Conservation (phyloP, 805 yeast genomes). For the Schwanniomyces occidentalis region DNA sequence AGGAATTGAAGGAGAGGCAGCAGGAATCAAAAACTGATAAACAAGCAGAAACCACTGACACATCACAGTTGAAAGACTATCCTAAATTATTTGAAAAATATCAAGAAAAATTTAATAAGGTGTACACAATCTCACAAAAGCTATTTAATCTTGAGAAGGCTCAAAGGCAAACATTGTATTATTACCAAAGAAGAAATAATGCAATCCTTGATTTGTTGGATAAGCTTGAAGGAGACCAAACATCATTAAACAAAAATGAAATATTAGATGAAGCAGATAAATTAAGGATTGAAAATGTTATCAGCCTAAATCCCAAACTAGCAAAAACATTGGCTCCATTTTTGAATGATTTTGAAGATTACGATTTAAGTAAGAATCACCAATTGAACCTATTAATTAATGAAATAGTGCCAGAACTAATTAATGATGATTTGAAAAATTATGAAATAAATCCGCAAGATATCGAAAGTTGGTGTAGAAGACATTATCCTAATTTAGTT, state of each 20-base stretch:
- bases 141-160: conserved; percentile 33
- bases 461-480: conserved; percentile 37
- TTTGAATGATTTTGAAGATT: conserved; percentile 9
- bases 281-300: conserved; percentile 22
- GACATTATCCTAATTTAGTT: conserved; percentile 36
- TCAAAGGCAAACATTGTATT: conserved; percentile 34
- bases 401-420: conserved; percentile 39
- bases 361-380: conserved; percentile 17
- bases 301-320: conserved; percentile 23
- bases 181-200: conserved; percentile 36
- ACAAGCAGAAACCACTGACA: neutral
- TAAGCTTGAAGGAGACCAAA: neutral
- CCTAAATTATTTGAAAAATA: conserved; percentile 26
- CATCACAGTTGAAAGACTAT: conserved; percentile 22
- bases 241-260: neutral
- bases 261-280: conserved; percentile 9
- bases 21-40: too few relatives aligned
- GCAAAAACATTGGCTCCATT: conserved; percentile 16
- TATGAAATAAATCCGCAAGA: conserved; percentile 42
- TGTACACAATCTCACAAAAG: conserved; percentile 21
- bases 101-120: conserved; percentile 24
- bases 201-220: conserved; percentile 32
- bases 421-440: conserved; percentile 35
- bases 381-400: conserved; percentile 28
- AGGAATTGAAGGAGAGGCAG: too few relatives aligned